Percentiles rank a stretch among this genome's conserved stretches.
Evolutionary conservation across 441 rosid genomes (phyloP).

Genomic region (Populus hybrid): DNA sequence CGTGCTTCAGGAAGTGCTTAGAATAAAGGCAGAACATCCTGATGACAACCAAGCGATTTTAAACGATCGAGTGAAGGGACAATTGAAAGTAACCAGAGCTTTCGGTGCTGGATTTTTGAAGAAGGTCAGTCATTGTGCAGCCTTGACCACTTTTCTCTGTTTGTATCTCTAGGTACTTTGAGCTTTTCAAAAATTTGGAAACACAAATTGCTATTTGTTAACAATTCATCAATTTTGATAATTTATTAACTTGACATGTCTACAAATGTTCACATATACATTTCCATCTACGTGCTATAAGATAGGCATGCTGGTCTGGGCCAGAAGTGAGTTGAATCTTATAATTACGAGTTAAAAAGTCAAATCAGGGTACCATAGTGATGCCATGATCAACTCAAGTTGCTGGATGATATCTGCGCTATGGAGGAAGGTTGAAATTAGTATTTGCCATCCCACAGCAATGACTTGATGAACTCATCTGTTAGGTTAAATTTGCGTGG

Average conservation of each 20-base stretch:
- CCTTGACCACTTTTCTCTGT: background rate
- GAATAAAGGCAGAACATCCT: slow-evolving; percentile 84
- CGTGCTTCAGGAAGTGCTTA: slow-evolving; percentile 66
- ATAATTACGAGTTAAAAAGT: background rate
- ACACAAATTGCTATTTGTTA: background rate
- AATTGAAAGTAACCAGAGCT: slow-evolving; percentile 88
- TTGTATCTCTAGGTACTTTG: slow-evolving; percentile 4
- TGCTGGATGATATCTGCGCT: background rate
- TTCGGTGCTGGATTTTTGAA: slow-evolving; percentile 94
- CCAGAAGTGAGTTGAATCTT: background rate
- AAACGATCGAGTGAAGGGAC: slow-evolving; percentile 91
- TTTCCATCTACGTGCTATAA: background rate
- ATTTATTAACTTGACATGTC: background rate
- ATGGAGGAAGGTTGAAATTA: background rate
- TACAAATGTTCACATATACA: background rate
- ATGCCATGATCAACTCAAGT: background rate
- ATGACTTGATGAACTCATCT: background rate
- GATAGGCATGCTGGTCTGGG: background rate
- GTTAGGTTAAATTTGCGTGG: background rate
- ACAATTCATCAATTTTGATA: background rate
- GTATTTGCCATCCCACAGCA: background rate
- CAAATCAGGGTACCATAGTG: background rate
- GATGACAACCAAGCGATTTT: slow-evolving; percentile 75
- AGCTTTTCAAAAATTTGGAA: background rate
- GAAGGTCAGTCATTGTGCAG: slow-evolving; percentile 49